Evolutionary conservation across 208 protist species (phyloP).

Genomic region (Acanthamoeba royreba): DNA sequence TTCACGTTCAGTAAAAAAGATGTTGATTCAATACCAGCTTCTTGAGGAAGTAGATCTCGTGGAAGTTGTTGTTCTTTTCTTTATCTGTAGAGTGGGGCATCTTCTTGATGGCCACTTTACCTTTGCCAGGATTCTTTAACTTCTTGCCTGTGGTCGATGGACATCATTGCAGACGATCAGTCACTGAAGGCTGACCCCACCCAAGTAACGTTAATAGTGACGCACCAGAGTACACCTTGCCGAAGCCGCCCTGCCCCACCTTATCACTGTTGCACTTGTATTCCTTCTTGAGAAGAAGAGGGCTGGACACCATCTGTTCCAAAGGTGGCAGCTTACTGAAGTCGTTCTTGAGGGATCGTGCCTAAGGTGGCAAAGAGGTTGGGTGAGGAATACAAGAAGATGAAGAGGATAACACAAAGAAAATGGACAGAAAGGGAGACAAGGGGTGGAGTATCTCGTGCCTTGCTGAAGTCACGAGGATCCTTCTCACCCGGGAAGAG

Average conservation of each 20-base stretch:
- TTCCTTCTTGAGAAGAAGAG: neutral
- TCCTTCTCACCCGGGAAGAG: neutral
- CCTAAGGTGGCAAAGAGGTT: neutral
- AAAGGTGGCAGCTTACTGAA: neutral
- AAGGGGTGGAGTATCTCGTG: neutral
- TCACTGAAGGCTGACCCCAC: neutral
- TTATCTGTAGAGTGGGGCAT: neutral
- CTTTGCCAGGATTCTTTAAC: neutral
- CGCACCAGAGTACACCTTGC: neutral
- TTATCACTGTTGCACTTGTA: neutral
- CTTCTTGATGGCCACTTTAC: neutral
- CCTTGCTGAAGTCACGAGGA: neutral
- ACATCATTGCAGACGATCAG: neutral
- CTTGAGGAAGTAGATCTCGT: constrained; percentile 15
- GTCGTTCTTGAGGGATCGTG: neutral
- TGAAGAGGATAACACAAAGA: too few relatives aligned
- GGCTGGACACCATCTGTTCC: neutral
- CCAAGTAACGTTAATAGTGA: neutral
- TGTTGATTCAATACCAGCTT: neutral
- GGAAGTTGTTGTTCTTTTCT: neutral
- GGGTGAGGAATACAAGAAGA: neutral
- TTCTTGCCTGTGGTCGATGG: neutral
- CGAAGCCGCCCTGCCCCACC: neutral
- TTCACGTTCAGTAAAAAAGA: neutral
- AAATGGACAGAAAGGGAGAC: neutral